These are phyloP conservation scores for Vigna angularis DNA, from an alignment of 306 rosid genomes.

Conservation along the genomic window DNA sequence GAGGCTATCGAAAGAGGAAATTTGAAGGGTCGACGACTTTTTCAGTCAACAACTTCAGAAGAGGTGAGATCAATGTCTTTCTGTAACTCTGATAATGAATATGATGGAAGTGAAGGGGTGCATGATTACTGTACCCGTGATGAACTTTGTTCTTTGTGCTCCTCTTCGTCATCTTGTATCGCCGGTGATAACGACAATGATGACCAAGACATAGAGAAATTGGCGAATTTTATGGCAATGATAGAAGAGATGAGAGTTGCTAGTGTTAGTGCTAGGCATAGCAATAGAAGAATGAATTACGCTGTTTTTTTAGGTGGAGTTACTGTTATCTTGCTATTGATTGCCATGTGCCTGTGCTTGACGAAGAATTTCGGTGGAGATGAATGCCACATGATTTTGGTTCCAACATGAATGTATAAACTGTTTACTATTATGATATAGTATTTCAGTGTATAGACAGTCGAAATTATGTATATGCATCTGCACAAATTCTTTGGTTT, in stretches of 20 bases:
- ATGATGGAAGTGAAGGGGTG: constrained; percentile 30
- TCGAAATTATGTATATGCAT: not conserved
- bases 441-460: not conserved
- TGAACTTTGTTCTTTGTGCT: not conserved
- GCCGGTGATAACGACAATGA: constrained; percentile 11
- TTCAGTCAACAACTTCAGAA: constrained; percentile 33
- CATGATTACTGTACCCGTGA: not conserved
- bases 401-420: constrained; percentile 48
- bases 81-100: constrained; percentile 8
- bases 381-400: constrained; percentile 32
- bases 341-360: constrained; percentile 44
- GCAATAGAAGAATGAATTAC: constrained; percentile 31
- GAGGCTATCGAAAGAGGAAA: constrained; percentile 54
- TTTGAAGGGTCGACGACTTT: constrained; percentile 61
- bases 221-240: not conserved
- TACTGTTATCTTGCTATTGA: constrained; percentile 42
- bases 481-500: not conserved
- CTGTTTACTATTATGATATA: not conserved
- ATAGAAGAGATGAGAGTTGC: not conserved
- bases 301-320: constrained; percentile 32
- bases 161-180: constrained; percentile 36
- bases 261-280: not conserved
- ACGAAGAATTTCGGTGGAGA: constrained; percentile 33
- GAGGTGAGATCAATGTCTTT: constrained; percentile 52
- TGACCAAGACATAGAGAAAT: not conserved